A percentile compares a stretch with the other conserved stretches of the same genome.
These are phyloP conservation scores for Trichoderma afroharzianum DNA, from an alignment of 2,329 filamentous ascomycete genomes.

Conservation along the genomic window DNA sequence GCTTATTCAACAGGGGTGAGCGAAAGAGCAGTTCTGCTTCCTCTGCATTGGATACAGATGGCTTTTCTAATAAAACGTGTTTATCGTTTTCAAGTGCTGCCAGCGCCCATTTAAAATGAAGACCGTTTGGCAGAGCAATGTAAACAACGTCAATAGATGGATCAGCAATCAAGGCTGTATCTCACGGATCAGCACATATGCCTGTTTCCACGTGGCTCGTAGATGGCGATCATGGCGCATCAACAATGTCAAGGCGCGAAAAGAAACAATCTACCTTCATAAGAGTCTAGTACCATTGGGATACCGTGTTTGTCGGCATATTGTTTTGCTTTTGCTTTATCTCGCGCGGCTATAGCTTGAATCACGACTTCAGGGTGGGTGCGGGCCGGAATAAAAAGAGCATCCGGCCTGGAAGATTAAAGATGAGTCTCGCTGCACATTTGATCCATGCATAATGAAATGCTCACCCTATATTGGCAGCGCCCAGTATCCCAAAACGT, in stretches of 20 bases:
- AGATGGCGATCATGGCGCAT: neutral
- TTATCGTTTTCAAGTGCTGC: constrained; percentile 44
- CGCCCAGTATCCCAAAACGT: neutral
- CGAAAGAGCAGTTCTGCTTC: neutral
- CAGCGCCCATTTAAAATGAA: constrained; percentile 44
- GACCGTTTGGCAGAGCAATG: constrained; percentile 43
- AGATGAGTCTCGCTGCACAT: neutral
- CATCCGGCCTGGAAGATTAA: neutral
- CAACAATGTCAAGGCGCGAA: neutral
- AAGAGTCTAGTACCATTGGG: neutral
- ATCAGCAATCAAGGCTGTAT: constrained; percentile 28
- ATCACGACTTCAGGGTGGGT: neutral
- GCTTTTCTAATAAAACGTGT: constrained; percentile 27
- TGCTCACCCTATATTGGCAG: neutral
- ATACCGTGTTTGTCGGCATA: neutral
- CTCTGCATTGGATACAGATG: neutral
- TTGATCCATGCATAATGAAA: neutral
- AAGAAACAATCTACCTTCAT: neutral
- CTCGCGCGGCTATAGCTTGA: neutral
- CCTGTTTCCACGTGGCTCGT: neutral
- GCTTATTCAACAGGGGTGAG: neutral
- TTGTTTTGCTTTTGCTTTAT: neutral
- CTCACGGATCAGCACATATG: constrained; percentile 18
- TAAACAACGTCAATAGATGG: constrained; percentile 45
- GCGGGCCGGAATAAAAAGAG: neutral